Base-by-base conservation (phyloP, 2,329 filamentous ascomycete species). In the Cladobotryum mycophilum region DNA sequence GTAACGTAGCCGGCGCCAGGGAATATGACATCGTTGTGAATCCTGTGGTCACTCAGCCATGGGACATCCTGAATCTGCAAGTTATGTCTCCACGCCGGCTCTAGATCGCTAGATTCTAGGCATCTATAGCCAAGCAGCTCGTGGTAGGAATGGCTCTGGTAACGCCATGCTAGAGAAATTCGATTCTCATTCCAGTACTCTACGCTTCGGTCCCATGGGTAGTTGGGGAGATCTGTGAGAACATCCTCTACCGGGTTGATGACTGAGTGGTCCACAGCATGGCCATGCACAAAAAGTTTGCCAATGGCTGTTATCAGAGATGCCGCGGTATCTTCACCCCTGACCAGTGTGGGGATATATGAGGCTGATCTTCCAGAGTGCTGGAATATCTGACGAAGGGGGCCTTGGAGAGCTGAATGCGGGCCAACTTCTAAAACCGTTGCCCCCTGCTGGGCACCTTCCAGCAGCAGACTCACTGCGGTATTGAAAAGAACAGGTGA, bases 1-100 rank as follows among this genome's bases (percentile, higher is more conserved):
- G 57, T 51, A 2, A 72, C 41, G 51, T 70, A 74, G 0, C 61
- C 67, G 4, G 70, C 65, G 18, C 49, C 63, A 0, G 72, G 72
- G 44, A 71, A 72, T 1, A 75, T 58, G 30, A 67, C 58, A 5
- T 66, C 45, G 0, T 56, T 55, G 9, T 62, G 75, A 47, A 60
- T 43, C 14, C 48, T 43, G 45, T 76, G 70, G 42, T 72, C 65
- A 3, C 48, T 41, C 1, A 75, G 48, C 73, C 72, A 75, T 3
- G 58, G 48, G 1, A 58, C 40, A n/a, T 59, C 56, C 1, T 55
- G 51, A 1, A 60, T 18, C 7, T 47, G 40, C 1, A 65, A 34
- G 5, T 56, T 20, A 20, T 61, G 60, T 13, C 58, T 47, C 58
- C 58, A 65, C 1, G 51, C 53, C 5, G 59, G 57, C 47, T 40